Evolutionary conservation across 2,329 filamentous ascomycete genomes (phyloP).

Genomic region (Cytospora paraplurivora): DNA sequence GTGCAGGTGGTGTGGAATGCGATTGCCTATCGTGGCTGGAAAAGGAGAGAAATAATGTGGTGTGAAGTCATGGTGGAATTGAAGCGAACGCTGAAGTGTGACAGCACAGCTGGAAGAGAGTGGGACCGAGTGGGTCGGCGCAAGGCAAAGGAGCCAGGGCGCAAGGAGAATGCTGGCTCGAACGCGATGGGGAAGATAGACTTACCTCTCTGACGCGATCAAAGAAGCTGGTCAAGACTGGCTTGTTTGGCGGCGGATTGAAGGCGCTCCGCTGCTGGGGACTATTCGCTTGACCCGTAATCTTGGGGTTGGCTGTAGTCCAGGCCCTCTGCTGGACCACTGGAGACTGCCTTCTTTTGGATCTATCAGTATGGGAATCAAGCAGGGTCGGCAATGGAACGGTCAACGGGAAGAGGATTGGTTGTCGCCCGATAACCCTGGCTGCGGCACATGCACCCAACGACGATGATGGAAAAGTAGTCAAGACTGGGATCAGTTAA

Average conservation of each 20-base stretch:
- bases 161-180: slow-evolving; percentile 22
- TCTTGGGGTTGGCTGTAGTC: slow-evolving; percentile 39
- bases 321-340: slow-evolving; percentile 37
- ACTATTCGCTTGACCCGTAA: slow-evolving; percentile 35
- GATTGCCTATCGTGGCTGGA: slow-evolving; percentile 7
- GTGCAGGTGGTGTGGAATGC: background rate
- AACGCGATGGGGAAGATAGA: slow-evolving; percentile 17
- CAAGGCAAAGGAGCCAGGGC: slow-evolving; percentile 24
- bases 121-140: slow-evolving; percentile 26
- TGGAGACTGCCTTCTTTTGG: slow-evolving; percentile 35
- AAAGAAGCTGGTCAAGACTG: slow-evolving; percentile 24
- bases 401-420: slow-evolving; percentile 10
- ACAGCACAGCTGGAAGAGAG: slow-evolving; percentile 24
- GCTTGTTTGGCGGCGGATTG: slow-evolving; percentile 27
- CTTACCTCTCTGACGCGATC: slow-evolving; percentile 38
- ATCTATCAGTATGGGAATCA: slow-evolving; percentile 17
- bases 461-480: slow-evolving; percentile 8
- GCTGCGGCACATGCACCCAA: slow-evolving; percentile 15
- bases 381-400: slow-evolving; percentile 12
- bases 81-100: slow-evolving; percentile 21
- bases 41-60: slow-evolving; percentile 12
- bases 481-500: slow-evolving; percentile 1
- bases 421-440: slow-evolving; percentile 8
- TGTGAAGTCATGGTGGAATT: slow-evolving; percentile 26
- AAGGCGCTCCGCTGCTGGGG: slow-evolving; percentile 31